Conservation (phyloP, 495 filamentous ascomycete species). For the Penicillium waksmanii region DNA sequence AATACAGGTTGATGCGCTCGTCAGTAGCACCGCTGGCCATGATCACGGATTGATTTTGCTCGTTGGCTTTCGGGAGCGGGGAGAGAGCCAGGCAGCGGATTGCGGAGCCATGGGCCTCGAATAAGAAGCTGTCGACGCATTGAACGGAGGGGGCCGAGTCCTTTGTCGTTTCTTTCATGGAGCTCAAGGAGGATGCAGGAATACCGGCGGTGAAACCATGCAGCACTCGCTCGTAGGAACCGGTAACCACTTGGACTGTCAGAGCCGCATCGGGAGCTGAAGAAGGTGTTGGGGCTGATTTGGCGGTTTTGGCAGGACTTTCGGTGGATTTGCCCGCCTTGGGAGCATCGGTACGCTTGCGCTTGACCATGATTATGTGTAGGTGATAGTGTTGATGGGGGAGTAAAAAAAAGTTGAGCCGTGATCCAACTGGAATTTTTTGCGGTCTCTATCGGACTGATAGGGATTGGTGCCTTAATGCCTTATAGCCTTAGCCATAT, state of each 20-base stretch:
- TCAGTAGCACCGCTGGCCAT: constrained; percentile 90
- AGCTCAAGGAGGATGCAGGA: constrained; percentile 36
- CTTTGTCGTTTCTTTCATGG: constrained; percentile 27
- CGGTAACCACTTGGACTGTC: constrained; percentile 85
- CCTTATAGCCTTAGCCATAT: constrained; percentile 7
- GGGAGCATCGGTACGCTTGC: constrained; percentile 64
- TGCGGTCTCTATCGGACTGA: constrained; percentile 29
- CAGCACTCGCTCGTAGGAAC: constrained; percentile 91
- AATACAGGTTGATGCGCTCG: constrained; percentile 93
- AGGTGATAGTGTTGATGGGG: constrained; percentile 13
- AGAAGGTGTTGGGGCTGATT: constrained; percentile 31
- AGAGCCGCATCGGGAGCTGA: constrained; percentile 40
- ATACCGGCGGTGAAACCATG: constrained; percentile 87
- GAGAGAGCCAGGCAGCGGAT: constrained; percentile 91
- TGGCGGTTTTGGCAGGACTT: constrained; percentile 40
- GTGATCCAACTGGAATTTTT: constrained; percentile 28
- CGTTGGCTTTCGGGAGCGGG: constrained; percentile 62
- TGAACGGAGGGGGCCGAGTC: constrained; percentile 47
- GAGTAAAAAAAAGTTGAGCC: constrained; percentile 22
- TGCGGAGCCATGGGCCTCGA: constrained; percentile 87
- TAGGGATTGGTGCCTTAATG: constrained; percentile 20
- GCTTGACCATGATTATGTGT: constrained; percentile 64
- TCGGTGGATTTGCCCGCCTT: constrained; percentile 37
- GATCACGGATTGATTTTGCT: constrained; percentile 70
- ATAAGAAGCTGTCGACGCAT: constrained; percentile 94